Evolutionary conservation across 2,329 filamentous ascomycete genomes (phyloP).

Genomic region (Diaporthe sp.): DNA sequence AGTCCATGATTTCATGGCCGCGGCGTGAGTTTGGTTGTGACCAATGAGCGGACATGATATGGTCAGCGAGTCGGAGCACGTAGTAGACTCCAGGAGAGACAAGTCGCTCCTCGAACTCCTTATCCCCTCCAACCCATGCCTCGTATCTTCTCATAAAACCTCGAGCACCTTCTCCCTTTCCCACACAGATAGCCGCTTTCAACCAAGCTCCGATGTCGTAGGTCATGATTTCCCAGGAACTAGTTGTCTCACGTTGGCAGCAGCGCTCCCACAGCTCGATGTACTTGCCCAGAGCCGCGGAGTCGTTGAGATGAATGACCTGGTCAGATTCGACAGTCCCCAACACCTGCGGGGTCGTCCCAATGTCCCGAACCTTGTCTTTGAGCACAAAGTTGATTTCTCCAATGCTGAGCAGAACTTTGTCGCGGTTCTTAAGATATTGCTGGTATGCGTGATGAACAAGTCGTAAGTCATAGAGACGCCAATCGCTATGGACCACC

Average conservation of each 20-base stretch:
- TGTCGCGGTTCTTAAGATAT: background rate
- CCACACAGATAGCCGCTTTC: background rate
- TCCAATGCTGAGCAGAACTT: background rate
- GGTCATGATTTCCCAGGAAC: too few species aligned
- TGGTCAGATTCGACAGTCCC: background rate
- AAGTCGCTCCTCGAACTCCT: background rate
- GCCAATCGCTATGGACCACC: background rate
- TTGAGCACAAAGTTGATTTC: background rate
- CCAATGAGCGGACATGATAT: background rate
- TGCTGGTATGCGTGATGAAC: background rate
- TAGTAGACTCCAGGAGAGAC: background rate
- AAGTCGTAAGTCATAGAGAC: too few species aligned
- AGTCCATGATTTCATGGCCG: background rate
- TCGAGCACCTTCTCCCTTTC: background rate
- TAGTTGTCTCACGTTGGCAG: background rate
- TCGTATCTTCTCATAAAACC: background rate
- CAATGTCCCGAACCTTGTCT: too few species aligned
- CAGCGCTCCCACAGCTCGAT: background rate
- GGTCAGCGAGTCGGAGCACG: background rate
- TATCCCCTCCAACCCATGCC: background rate
- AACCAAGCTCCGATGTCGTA: background rate
- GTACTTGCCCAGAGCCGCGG: background rate
- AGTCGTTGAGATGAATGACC: background rate
- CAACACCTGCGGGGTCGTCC: background rate
- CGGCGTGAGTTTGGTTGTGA: background rate